These are phyloP conservation scores for Lentinula sp. DNA, from an alignment of 768 basidiomycete species.

Conservation along the genomic window DNA sequence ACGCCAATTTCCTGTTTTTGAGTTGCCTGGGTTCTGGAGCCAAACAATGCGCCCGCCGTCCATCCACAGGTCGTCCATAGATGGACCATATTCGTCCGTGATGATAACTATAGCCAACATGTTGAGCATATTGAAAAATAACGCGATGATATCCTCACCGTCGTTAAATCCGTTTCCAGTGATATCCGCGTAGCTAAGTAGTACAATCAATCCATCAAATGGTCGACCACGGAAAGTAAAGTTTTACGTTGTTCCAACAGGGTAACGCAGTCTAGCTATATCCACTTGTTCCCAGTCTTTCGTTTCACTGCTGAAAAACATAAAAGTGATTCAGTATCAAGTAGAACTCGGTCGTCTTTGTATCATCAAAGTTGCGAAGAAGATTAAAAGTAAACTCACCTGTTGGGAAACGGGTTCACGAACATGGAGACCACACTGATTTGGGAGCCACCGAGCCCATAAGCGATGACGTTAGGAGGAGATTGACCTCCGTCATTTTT, in stretches of 20 bases:
- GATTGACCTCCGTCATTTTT: not conserved
- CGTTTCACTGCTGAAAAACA: not conserved
- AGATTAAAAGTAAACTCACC: not conserved
- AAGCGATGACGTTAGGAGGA: not conserved
- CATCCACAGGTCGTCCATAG: not conserved
- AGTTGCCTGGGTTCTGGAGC: not conserved
- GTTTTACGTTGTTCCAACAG: not conserved
- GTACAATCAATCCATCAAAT: not conserved
- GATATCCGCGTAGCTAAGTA: not conserved
- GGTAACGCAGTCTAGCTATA: not conserved
- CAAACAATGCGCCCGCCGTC: not conserved
- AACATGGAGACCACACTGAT: not conserved
- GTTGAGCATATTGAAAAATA: not conserved
- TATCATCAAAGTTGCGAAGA: too few relatives aligned
- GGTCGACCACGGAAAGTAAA: not conserved
- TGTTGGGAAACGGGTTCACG: not conserved
- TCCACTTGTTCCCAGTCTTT: not conserved
- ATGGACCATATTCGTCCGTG: not conserved
- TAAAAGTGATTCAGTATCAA: not conserved
- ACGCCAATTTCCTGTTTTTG: not conserved
- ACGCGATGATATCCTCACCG: not conserved
- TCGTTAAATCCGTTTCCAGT: not conserved
- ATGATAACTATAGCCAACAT: not conserved
- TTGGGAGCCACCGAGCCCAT: not conserved
- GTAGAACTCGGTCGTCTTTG: not conserved